Evolutionary conservation across 257 asterid species (phyloP).

Genomic region (Nicotiana paniculata): DNA sequence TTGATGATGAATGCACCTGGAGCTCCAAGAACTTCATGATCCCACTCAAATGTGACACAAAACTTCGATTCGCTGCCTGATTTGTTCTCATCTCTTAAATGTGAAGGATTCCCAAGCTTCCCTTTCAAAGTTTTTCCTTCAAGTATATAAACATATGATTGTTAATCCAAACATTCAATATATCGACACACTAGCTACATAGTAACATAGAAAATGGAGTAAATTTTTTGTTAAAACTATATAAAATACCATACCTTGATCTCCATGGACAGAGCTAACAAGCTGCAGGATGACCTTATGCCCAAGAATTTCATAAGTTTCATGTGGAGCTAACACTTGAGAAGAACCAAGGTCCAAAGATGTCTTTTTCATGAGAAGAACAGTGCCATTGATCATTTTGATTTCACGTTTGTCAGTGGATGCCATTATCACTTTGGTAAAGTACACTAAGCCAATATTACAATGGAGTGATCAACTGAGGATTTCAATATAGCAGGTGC

Average conservation of each 20-base stretch:
- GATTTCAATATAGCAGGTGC: background rate
- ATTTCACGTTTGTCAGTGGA: background rate
- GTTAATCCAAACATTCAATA: background rate
- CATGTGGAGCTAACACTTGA: background rate
- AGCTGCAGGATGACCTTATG: background rate
- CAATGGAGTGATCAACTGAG: background rate
- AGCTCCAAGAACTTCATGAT: slow-evolving; percentile 34
- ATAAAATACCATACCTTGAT: background rate
- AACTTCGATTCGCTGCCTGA: slow-evolving; percentile 29
- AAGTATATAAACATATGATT: no score
- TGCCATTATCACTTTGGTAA: background rate
- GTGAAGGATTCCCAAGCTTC: background rate
- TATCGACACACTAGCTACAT: background rate
- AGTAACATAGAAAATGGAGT: background rate
- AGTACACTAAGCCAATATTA: no score
- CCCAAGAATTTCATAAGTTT: background rate
- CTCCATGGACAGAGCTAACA: background rate
- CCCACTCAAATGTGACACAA: slow-evolving; percentile 59
- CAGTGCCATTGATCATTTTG: background rate
- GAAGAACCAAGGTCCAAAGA: background rate
- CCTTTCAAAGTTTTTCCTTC: background rate
- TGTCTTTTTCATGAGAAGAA: background rate
- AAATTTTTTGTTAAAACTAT: background rate
- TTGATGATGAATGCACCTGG: slow-evolving; percentile 56
- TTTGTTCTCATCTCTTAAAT: background rate